Evolutionary conservation across 2,329 filamentous ascomycete genomes (phyloP).

Genomic region (Venturia aucupariae): DNA sequence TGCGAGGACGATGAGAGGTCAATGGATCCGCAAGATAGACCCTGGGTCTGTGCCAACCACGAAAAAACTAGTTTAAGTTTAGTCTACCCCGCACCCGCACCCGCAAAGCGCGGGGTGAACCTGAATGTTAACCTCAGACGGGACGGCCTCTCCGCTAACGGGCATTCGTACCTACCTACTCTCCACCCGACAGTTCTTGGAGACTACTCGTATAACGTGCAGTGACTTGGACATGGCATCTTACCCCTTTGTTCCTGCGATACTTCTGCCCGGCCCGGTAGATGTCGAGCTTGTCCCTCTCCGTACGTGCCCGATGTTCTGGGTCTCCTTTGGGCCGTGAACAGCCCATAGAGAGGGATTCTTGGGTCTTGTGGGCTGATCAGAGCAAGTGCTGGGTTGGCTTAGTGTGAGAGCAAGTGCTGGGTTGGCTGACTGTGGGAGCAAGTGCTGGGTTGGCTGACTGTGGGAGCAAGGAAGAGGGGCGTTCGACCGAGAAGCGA

Average conservation of each 20-base stretch:
- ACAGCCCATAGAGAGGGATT: neutral
- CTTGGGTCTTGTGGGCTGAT: neutral
- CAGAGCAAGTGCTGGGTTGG: neutral
- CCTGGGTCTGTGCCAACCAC: neutral
- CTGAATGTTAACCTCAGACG: too few species aligned
- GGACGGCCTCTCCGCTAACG: too few species aligned
- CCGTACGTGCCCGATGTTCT: neutral
- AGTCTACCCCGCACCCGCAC: neutral
- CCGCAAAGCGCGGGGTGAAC: neutral
- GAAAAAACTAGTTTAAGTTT: too few species aligned
- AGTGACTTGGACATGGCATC: too few species aligned
- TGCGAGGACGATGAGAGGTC: neutral
- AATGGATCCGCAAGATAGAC: neutral
- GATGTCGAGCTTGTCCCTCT: neutral
- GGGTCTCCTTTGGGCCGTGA: slow-evolving; percentile 3
- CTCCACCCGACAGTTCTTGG: too few species aligned
- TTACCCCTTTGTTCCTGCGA: too few species aligned
- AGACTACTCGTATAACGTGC: too few species aligned
- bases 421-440: neutral
- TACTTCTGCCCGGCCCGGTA: neutral
- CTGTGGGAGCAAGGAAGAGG: neutral
- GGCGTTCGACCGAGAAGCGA: neutral
- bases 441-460: neutral
- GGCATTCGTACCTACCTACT: too few species aligned
- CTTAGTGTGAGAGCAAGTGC: neutral